Base-by-base conservation (phyloP, 2,329 filamentous ascomycete genomes). In the Colletotrichum abscissum region DNA sequence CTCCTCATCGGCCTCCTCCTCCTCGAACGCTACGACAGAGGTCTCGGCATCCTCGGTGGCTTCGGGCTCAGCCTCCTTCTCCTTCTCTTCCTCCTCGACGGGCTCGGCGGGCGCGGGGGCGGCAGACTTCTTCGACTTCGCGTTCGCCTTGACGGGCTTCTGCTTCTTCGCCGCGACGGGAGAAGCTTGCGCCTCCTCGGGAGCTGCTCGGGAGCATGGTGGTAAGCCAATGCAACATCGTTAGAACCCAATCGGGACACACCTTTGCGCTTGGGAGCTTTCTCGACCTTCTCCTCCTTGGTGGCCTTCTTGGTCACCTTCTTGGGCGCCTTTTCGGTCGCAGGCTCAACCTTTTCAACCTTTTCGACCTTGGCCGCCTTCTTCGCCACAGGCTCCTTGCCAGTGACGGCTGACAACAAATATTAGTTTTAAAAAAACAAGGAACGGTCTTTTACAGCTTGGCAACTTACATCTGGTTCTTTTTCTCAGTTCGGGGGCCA, bases 51-150 rank as follows among this genome's bases (percentile, higher is more conserved):
- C 46, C 52, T 74, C 74, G 4, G 67, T 68, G 56, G 78, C 75
- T 46, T 78, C 75, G 28, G 75, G 75, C 66, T 55, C 65, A 49
- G 72, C 26, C 65, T 78, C 7, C 19, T 49, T 77, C 63, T 81
- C 77, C 38, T 81, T 76, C 38, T 42, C 38, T 14, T 42, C 42
- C 42, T 49, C 77, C 63, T 81, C 77, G 55, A 77, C 76, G 35
- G 78, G 67, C 76, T 81, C 80, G 75, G 78, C 80, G 75, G 78
- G 77, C 55, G 76, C 74, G 75, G 78, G 77, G 56, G 76, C 74
- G 56, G 76, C 74, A 33, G 84, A 81, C 63, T 86, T 85, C 76
- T 87, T 86, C 73, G 91, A 82, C 77, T 86, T 87, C 77, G 86
- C 86, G 79, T 83, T 84, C 66, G 84, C 79, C 78, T 85, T 84